These are phyloP conservation scores for Cenococcum geophilum DNA, from an alignment of 495 filamentous ascomycete genomes.

Conservation along the genomic window DNA sequence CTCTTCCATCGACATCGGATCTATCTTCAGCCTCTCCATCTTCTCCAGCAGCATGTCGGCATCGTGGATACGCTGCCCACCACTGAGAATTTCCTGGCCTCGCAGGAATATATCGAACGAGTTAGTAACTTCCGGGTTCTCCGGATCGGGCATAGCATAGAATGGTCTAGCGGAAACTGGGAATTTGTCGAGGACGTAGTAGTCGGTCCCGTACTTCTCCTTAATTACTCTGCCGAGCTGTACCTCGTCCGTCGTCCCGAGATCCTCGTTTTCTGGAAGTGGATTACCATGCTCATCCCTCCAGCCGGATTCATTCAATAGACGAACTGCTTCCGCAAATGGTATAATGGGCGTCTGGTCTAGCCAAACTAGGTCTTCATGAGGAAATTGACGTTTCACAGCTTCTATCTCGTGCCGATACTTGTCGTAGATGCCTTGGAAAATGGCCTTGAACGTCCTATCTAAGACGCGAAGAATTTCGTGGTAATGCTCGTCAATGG, in stretches of 20 bases:
- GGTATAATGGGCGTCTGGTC: conserved; percentile 75
- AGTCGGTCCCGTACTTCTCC: conserved; percentile 81
- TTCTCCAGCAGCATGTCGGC: conserved; percentile 64
- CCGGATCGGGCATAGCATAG: conserved; percentile 85
- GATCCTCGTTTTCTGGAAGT: conserved; percentile 65
- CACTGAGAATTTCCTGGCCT: conserved; percentile 86
- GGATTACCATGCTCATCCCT: conserved; percentile 65
- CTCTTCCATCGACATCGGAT: conserved; percentile 72
- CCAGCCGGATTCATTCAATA: conserved; percentile 79
- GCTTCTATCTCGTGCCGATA: conserved; percentile 40
- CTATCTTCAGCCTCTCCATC: conserved; percentile 68
- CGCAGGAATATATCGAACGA: conserved; percentile 95
- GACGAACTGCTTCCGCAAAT: conserved; percentile 69
- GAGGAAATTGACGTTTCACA: conserved; percentile 56
- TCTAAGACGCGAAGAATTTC: conserved; percentile 80
- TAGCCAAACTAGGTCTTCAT: conserved; percentile 69
- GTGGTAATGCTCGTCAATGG: conserved; percentile 80
- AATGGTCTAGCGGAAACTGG: conserved; percentile 78
- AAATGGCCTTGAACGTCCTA: conserved; percentile 79
- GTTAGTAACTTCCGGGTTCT: conserved; percentile 68
- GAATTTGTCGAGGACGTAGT: conserved; percentile 94
- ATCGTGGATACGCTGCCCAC: conserved; percentile 88
- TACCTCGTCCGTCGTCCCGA: conserved; percentile 82
- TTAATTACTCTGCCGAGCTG: conserved; percentile 74
- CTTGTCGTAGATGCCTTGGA: conserved; percentile 55